A percentile compares a stretch with the other conserved stretches of the same genome.
phyloP scores from a whole-genome alignment of 306 rosid species.

The Vigna angularis region DNA sequence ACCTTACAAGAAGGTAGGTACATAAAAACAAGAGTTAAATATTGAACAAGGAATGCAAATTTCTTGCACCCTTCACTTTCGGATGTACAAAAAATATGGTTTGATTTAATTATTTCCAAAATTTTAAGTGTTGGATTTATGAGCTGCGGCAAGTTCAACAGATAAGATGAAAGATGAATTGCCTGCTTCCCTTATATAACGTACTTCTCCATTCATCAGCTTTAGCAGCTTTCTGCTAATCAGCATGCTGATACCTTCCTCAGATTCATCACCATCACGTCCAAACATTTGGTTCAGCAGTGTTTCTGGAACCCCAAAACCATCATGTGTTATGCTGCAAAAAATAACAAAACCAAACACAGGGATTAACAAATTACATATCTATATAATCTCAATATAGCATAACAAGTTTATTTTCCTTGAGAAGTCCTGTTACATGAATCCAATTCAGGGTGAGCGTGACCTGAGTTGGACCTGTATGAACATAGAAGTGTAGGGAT shows the following conservation, averaged over 20 bases:
- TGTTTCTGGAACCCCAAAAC: conserved; percentile 72
- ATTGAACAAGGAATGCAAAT: conserved; percentile 9
- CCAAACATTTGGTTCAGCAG: conserved; percentile 80
- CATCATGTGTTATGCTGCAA: conserved; percentile 68
- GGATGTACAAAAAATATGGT: conserved; percentile 29
- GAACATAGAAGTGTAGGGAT: background rate
- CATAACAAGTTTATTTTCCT: background rate
- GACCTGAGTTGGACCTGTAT: background rate
- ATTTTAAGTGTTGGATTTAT: conserved; percentile 28
- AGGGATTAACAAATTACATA: background rate
- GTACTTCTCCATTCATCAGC: conserved; percentile 84
- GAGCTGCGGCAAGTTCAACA: conserved; percentile 66
- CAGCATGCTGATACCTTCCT: conserved; percentile 74
- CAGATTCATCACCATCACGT: conserved; percentile 59
- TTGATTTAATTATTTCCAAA: conserved; percentile 29
- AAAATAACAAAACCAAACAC: conserved; percentile 5
- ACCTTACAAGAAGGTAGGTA: conserved; percentile 15
- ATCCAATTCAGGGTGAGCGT: background rate
- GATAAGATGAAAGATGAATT: conserved; percentile 71
- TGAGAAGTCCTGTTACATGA: background rate
- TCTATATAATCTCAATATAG: conserved; percentile 1
- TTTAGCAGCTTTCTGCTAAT: conserved; percentile 76
- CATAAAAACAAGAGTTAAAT: conserved; percentile 3
- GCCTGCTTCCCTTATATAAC: conserved; percentile 72
- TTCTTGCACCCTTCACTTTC: conserved; percentile 37